Base-by-base conservation (phyloP, 169 alveolate species). In the Cryptosporidium meleagridis region DNA sequence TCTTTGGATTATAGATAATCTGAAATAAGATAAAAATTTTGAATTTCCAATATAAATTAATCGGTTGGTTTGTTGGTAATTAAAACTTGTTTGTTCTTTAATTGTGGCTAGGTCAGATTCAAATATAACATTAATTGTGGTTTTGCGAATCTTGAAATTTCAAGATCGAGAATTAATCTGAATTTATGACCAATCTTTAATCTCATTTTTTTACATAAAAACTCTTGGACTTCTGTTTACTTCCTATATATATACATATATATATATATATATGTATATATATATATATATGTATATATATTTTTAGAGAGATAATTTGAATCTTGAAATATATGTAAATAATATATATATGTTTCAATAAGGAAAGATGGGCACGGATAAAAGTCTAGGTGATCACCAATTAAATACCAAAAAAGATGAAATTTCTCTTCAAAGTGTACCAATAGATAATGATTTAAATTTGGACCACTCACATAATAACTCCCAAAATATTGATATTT, bases 401-500 rank as follows among this genome's bases (percentile, higher is more conserved):
- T n/a, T 33, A 8, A 29, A 37, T 33, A 35, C n/a, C n/a, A 39
- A 37, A 9, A 29, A 65, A 12, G 8, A 29, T 33, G 69, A 48
- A 14, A 12, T n/a, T 12, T 55, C 67, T 55, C 67, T 55, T 55
- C 29, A 16, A 26, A 23, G 26, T 5, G 1, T 8, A 26, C 37
- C 67, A 55, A 37, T n/a, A 23, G 39, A 55, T 16, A 26, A 26
- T 21, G 35, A 65, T 29, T 37, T 33, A n/a, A 37, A 65, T 65
- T 26, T 18, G 52, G 26, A 8, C 16, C 52, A 35, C 29, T n/a
- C 51, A 51, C 72, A 65, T 9, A 29, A 35, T 33, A 37, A n/a
- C 72, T 65, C 72, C 14, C 72, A 37, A 35, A 65, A 65, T 65
- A 31, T 65, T 37, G 52, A 65, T 65, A 65, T 65, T 16, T 33